Evolutionary conservation across 768 basidiomycete genomes (phyloP).

Genomic region (Suillus paluster): DNA sequence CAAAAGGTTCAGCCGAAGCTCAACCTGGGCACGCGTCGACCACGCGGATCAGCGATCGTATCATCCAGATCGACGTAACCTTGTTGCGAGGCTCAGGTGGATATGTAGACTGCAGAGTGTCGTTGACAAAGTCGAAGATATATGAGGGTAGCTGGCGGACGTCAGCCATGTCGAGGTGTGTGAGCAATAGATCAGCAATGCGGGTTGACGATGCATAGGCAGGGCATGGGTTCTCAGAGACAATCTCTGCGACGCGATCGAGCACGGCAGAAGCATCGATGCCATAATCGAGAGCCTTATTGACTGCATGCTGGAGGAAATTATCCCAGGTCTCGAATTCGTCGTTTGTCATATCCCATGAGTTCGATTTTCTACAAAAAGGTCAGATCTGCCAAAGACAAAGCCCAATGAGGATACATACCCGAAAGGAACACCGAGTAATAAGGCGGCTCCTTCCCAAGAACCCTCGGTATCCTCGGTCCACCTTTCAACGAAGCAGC

Average conservation of each 20-base stretch:
- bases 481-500: conserved; percentile 61
- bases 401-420: conserved; percentile 38
- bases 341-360: conserved; percentile 58
- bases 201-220: conserved; percentile 50
- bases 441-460: conserved; percentile 58
- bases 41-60: conserved; percentile 55
- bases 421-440: conserved; percentile 68
- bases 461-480: conserved; percentile 42
- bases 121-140: conserved; percentile 63
- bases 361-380: conserved; percentile 23
- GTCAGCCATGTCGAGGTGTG: conserved; percentile 54
- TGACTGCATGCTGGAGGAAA: conserved; percentile 53
- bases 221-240: conserved; percentile 46
- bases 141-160: conserved; percentile 55
- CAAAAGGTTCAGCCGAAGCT: conserved; percentile 49
- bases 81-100: conserved; percentile 63
- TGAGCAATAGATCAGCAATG: conserved; percentile 64
- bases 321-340: conserved; percentile 66
- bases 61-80: conserved; percentile 63
- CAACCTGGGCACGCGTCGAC: conserved; percentile 61
- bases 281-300: conserved; percentile 65
- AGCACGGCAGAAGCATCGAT: conserved; percentile 56
- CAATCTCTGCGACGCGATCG: conserved; percentile 54
- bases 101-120: conserved; percentile 63
- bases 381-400: neutral